Evolutionary conservation across 495 filamentous ascomycete genomes (phyloP).

Genomic region (Aspergillus nanangensis): DNA sequence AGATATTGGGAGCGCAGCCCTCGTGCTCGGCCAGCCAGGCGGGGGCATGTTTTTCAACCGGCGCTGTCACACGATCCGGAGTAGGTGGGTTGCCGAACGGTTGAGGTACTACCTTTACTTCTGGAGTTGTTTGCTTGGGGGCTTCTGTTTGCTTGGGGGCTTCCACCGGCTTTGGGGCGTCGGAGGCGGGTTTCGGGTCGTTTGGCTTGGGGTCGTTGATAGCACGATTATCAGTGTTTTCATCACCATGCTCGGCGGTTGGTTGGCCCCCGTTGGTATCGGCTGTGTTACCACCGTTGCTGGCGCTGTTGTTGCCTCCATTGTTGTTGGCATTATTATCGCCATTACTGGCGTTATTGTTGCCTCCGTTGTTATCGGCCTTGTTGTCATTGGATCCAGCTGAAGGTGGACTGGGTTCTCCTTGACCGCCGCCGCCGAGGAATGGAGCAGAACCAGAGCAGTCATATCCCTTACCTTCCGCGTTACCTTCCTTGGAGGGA

Average conservation of each 20-base stretch:
- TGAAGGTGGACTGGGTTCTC: constrained; percentile 4
- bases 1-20: constrained; percentile 22
- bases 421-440: constrained; percentile 11
- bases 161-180: no score
- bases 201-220: no score
- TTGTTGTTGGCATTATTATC: not conserved
- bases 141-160: no score
- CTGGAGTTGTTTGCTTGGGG: no score
- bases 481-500: constrained; percentile 47
- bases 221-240: no score
- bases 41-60: not conserved
- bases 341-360: not conserved
- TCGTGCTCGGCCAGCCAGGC: constrained; percentile 12
- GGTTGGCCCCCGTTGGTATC: not conserved
- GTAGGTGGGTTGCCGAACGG: no score
- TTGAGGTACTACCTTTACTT: no score
- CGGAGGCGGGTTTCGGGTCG: no score
- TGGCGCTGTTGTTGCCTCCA: not conserved
- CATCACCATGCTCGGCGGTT: no score
- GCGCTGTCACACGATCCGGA: not conserved
- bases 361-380: not conserved
- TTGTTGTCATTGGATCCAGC: constrained; percentile 1
- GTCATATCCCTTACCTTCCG: constrained; percentile 25
- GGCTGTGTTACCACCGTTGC: not conserved
- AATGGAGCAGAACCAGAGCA: constrained; percentile 26